Evolutionary conservation across 2,329 filamentous ascomycete species (phyloP).

Genomic region (Emmonsiellopsis sp.): DNA sequence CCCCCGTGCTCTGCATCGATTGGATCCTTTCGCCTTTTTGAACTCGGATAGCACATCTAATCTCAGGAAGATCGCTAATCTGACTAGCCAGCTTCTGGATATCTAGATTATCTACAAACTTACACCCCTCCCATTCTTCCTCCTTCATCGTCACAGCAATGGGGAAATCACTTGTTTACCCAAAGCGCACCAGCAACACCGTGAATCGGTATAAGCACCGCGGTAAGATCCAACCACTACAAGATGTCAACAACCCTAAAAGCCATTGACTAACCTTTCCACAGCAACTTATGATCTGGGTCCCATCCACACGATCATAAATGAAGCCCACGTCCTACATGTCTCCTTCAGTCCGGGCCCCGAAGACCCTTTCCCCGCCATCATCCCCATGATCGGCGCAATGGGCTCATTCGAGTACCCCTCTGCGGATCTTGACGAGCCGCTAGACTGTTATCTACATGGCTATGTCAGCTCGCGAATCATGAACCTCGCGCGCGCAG

Average conservation of each 20-base stretch:
- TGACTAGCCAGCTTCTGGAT: no score
- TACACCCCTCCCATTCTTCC: neutral
- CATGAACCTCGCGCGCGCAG: constrained; percentile 52
- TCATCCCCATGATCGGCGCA: constrained; percentile 77
- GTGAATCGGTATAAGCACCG: constrained; percentile 58
- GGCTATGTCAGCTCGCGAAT: constrained; percentile 74
- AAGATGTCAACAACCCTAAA: neutral
- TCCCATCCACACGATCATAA: constrained; percentile 67
- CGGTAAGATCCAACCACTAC: constrained; percentile 37
- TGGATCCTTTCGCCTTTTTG: no score
- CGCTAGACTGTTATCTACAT: constrained; percentile 70
- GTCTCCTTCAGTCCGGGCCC: constrained; percentile 62
- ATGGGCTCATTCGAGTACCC: constrained; percentile 63
- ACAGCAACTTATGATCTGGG: constrained; percentile 61
- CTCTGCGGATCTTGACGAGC: constrained; percentile 49
- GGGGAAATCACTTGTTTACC: constrained; percentile 44
- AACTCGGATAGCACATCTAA: no score
- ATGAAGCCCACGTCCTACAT: constrained; percentile 63
- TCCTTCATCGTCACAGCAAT: constrained; percentile 17
- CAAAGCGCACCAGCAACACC: constrained; percentile 53
- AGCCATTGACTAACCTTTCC: constrained; percentile 9
- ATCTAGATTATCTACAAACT: no score
- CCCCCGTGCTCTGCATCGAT: no score
- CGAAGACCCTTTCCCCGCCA: constrained; percentile 60
- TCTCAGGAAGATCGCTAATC: no score